phyloP scores from a whole-genome alignment of 1,139 yeast species.

The Saccharomyces hybrid region DNA sequence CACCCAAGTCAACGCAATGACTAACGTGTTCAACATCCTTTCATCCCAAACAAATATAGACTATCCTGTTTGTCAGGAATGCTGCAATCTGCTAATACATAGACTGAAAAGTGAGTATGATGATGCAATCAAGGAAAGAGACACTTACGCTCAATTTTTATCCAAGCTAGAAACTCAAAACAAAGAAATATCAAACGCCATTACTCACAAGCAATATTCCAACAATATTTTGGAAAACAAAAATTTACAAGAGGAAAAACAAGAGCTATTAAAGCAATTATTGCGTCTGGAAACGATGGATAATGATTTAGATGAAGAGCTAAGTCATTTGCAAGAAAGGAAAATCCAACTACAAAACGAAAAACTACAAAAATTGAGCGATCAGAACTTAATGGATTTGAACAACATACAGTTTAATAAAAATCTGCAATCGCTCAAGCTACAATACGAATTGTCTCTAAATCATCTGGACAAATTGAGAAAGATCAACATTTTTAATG shows the following conservation, averaged over 20 bases:
- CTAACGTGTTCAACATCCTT: slow-evolving; percentile 56
- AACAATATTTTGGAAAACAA: slow-evolving; percentile 30
- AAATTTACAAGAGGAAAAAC: slow-evolving; percentile 33
- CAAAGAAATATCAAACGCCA: slow-evolving; percentile 33
- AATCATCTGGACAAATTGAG: slow-evolving; percentile 63
- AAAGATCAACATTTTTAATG: slow-evolving; percentile 70
- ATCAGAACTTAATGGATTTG: slow-evolving; percentile 46
- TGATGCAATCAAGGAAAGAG: slow-evolving; percentile 69
- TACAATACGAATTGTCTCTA: slow-evolving; percentile 53
- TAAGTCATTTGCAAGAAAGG: slow-evolving; percentile 23
- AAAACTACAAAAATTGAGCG: slow-evolving; percentile 35
- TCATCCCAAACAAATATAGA: slow-evolving; percentile 72
- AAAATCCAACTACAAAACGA: slow-evolving; percentile 35
- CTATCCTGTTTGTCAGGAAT: slow-evolving; percentile 82
- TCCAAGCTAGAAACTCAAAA: slow-evolving; percentile 56
- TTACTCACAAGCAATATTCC: neutral
- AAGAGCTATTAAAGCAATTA: slow-evolving; percentile 32
- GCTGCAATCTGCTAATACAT: slow-evolving; percentile 61
- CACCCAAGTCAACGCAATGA: slow-evolving; percentile 41
- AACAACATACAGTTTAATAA: slow-evolving; percentile 41
- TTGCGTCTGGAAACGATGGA: slow-evolving; percentile 34
- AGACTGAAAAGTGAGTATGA: slow-evolving; percentile 66
- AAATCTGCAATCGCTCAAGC: slow-evolving; percentile 53
- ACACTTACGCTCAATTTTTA: slow-evolving; percentile 64
- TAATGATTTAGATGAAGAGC: slow-evolving; percentile 33